Percentiles rank a stretch among this genome's conserved stretches.
Conservation (phyloP, 2,329 filamentous ascomycete genomes). For the Fusarium avenaceum region DNA sequence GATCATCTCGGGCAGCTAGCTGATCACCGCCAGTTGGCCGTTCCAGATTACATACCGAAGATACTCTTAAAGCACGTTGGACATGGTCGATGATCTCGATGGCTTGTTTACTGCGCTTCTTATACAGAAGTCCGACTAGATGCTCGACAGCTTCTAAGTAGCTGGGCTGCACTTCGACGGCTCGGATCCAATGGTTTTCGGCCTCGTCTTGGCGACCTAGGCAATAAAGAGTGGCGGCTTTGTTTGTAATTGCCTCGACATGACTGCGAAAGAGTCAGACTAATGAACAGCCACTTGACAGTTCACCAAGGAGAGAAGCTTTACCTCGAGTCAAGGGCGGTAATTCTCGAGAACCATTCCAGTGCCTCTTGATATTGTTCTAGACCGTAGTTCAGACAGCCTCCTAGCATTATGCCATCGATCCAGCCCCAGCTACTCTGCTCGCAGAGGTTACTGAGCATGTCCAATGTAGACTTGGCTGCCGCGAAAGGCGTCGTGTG, state of each 20-base stretch:
- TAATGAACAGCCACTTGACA: constrained; percentile 50
- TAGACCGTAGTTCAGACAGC: constrained; percentile 91
- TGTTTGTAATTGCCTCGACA: constrained; percentile 93
- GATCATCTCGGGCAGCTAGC: constrained; percentile 23
- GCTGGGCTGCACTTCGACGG: constrained; percentile 85
- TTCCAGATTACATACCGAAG: constrained; percentile 29
- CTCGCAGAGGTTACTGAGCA: constrained; percentile 80
- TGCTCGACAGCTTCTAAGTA: constrained; percentile 97
- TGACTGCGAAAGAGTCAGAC: constrained; percentile 68
- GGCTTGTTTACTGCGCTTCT: constrained; percentile 85
- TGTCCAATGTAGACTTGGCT: constrained; percentile 77
- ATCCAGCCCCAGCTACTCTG: constrained; percentile 90
- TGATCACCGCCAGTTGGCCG: constrained; percentile 7
- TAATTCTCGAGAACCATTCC: constrained; percentile 78
- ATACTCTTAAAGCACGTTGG: constrained; percentile 76
- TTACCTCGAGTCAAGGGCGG: constrained; percentile 68
- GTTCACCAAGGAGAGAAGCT: constrained; percentile 48
- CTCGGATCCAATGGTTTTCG: constrained; percentile 85
- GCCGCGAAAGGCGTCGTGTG: constrained; percentile 60
- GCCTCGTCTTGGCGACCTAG: constrained; percentile 87
- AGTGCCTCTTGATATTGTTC: constrained; percentile 84
- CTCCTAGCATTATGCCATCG: constrained; percentile 91
- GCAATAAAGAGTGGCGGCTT: constrained; percentile 89
- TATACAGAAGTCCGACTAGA: constrained; percentile 88
- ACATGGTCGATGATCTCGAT: constrained; percentile 89